Percentiles rank a stretch among this genome's conserved stretches.
Conservation (phyloP, 768 basidiomycete genomes). For the Hericium coralloides region DNA sequence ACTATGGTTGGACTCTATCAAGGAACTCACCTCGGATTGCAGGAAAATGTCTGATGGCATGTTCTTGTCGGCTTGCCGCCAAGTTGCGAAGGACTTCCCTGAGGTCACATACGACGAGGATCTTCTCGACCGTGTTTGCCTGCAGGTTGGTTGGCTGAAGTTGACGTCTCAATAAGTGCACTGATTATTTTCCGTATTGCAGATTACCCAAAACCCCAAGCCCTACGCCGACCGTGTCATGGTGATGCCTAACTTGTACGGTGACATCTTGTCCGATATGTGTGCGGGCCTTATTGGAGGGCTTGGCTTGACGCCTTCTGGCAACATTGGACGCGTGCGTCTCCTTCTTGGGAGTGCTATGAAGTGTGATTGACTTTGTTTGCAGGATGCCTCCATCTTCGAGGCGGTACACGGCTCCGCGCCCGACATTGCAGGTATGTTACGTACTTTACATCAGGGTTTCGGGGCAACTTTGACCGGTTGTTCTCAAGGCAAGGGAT, state of each 20-base stretch:
- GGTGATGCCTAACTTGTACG: conserved; percentile 99
- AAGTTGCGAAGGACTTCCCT: conserved; percentile 93
- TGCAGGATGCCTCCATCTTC: conserved; percentile 94
- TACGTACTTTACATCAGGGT: no score
- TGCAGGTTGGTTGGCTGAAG: conserved; percentile 46
- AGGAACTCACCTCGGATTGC: not conserved
- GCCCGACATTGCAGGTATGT: conserved; percentile 90
- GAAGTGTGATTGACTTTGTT: conserved; percentile 11
- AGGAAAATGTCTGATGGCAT: conserved; percentile 99
- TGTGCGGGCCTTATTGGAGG: conserved; percentile 98
- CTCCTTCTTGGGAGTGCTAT: not conserved
- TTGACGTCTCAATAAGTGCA: not conserved
- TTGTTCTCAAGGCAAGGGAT: conserved; percentile 56
- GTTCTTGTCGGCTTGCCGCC: conserved; percentile 96
- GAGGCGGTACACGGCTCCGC: conserved; percentile 99
- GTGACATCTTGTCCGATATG: conserved; percentile 96
- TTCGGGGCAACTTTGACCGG: not conserved
- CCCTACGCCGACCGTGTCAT: conserved; percentile 96
- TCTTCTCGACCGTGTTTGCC: conserved; percentile 90
- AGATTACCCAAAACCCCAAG: conserved; percentile 88
- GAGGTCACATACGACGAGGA: conserved; percentile 94
- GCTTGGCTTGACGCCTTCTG: conserved; percentile 92
- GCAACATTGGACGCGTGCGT: conserved; percentile 88
- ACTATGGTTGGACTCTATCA: conserved; percentile 2
- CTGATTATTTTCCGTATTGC: not conserved